Evolutionary conservation across 2,329 filamentous ascomycete species (phyloP), one percentile per base, ranked within the genome.

Genomic region (Alternaria gaisen): DNA sequence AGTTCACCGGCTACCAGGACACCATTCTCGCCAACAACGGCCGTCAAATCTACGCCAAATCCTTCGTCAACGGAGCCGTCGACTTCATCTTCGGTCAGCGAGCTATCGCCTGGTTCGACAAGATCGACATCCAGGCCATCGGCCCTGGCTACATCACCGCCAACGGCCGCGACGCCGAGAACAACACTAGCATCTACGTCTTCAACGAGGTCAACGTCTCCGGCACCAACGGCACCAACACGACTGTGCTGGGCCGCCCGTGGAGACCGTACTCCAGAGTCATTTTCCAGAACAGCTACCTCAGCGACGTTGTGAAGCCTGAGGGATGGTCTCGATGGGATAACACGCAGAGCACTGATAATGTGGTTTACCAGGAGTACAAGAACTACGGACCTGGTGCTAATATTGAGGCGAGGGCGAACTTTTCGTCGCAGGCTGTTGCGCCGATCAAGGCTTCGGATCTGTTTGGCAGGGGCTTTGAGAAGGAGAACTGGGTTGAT

Each of bases 11-110:
- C 18, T 84, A 83, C 63, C 85, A 88, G 72, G 86, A 87, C 66
- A 86, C 85, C 4, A 55, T 75, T 3, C 64, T 66, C 16, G 65
- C 70, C 4, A 65, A 73, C 65, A 78, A 78, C 64, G 86, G 86
- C 54, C 77, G 82, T 64, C 81, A 87, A 66, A 70, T 87, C 40
- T 88, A 86, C 69, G 84, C 81, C 22, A 82, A 83, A 59, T 82
- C 80, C 56, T 83, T 85, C 58, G 86, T 88, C 63, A 81, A 84
- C 41, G 85, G 86, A n/a, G 83, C 84, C 6, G 83, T 84, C 43
- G 86, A 88, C 66, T 86, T 86, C 64, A 83, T 86, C 64, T 88
- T 88, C 68, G 81, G 86, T 42, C 51, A 63, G 7, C 61, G 80
- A 58, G 80, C 83, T 52, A 66, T 76, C 60, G 78, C 80, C 52